These are phyloP conservation scores for Hyphopichia pseudoburtonii DNA, from an alignment of 1,139 yeast genomes.

Conservation along the genomic window DNA sequence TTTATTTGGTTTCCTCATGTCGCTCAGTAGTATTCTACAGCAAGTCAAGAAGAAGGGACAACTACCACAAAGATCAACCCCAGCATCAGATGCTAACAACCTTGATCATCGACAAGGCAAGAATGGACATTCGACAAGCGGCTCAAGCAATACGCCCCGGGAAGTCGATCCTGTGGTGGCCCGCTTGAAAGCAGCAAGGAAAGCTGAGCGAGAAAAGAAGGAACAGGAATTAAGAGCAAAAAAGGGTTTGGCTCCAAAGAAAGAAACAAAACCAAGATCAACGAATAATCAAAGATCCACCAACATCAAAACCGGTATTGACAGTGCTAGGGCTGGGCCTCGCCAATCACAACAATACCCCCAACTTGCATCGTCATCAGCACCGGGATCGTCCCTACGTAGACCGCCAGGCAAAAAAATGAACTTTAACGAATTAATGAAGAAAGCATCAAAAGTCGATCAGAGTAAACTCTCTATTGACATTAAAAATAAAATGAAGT, in stretches of 20 bases:
- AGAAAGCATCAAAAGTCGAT: conserved; percentile 61
- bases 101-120: too few species aligned
- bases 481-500: conserved; percentile 30
- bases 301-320: conserved; percentile 4
- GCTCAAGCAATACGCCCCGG: conserved; percentile 11
- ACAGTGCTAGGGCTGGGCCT: neutral
- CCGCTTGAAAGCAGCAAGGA: conserved; percentile 62
- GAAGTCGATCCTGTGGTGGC: conserved; percentile 55
- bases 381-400: conserved; percentile 4
- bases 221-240: conserved; percentile 31
- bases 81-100: too few species aligned
- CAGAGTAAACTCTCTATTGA: conserved; percentile 39
- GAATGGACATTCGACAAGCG: too few species aligned
- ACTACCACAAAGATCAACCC: conserved; percentile 8
- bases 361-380: neutral
- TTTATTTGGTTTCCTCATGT: conserved; percentile 1
- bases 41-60: conserved; percentile 35
- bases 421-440: conserved; percentile 68
- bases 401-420: conserved; percentile 42
- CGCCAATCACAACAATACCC: too few species aligned
- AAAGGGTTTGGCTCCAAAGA: conserved; percentile 32
- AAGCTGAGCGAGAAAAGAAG: conserved; percentile 51
- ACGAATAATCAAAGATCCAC: conserved; percentile 10
- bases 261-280: conserved; percentile 8
- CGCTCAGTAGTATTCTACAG: conserved; percentile 24